Evolutionary conservation across 768 basidiomycete species (phyloP).

Genomic region (Auricularia auricula-judae): DNA sequence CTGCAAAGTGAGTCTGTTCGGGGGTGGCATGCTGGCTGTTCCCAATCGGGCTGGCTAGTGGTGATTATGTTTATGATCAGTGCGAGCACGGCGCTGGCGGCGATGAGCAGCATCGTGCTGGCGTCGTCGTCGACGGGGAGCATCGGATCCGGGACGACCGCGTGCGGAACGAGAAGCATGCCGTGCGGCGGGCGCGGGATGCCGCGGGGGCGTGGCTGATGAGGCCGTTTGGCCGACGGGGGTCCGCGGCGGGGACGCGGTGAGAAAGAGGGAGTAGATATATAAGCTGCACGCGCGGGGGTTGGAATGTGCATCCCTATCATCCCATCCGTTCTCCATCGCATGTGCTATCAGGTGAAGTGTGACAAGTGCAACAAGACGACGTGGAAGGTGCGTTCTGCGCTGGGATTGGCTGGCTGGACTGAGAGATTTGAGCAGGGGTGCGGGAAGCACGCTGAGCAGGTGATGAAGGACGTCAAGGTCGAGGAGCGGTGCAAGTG

Average conservation of each 20-base stretch:
- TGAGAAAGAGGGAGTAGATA: too few species aligned
- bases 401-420: conserved; percentile 11
- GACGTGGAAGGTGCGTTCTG: conserved; percentile 52
- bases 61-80: conserved; percentile 93
- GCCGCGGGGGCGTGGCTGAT: background rate
- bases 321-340: too few species aligned
- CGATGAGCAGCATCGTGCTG: conserved; percentile 51
- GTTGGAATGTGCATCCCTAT: too few species aligned
- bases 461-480: conserved; percentile 40
- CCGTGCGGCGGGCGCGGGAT: conserved; percentile 20
- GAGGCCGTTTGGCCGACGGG: too few species aligned
- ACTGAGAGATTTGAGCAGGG: conserved; percentile 36
- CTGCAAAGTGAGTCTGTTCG: conserved; percentile 43
- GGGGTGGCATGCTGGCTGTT: background rate
- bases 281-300: too few species aligned
- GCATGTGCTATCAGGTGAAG: too few species aligned
- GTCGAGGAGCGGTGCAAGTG: conserved; percentile 40
- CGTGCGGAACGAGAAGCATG: conserved; percentile 30
- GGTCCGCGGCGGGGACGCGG: too few species aligned
- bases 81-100: conserved; percentile 60
- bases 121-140: conserved; percentile 59
- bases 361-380: conserved; percentile 28
- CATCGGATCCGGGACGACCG: conserved; percentile 54
- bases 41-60: conserved; percentile 25
- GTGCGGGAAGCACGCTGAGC: conserved; percentile 55